These are phyloP conservation scores for Hura crepitans DNA, from an alignment of 441 rosid genomes.

Conservation along the genomic window DNA sequence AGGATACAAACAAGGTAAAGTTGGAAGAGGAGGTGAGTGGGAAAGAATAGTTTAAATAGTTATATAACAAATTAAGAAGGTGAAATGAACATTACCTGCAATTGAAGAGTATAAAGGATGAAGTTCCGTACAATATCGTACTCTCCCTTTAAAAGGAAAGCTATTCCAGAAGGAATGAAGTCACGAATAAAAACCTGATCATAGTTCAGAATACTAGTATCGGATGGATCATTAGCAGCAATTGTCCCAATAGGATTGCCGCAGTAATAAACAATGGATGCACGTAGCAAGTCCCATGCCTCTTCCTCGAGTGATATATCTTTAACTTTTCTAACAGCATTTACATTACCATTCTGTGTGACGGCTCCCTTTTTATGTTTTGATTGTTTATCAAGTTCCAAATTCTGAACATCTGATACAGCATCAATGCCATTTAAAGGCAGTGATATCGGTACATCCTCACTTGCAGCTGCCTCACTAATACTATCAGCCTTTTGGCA, in stretches of 20 bases:
- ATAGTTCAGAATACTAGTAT: slow-evolving; percentile 36
- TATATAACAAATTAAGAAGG: not conserved
- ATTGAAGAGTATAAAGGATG: slow-evolving; percentile 32
- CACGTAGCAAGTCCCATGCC: slow-evolving; percentile 74
- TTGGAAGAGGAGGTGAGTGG: not conserved
- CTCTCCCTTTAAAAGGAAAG: slow-evolving; percentile 77
- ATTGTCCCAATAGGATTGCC: slow-evolving; percentile 40
- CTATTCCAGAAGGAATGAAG: slow-evolving; percentile 32
- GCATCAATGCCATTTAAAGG: slow-evolving; percentile 32
- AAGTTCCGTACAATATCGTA: slow-evolving; percentile 82
- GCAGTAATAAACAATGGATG: slow-evolving; percentile 57
- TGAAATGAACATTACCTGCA: slow-evolving; percentile 22
- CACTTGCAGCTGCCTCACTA: slow-evolving; percentile 29
- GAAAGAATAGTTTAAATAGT: not conserved
- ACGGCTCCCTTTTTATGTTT: slow-evolving; percentile 32
- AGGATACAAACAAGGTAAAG: not conserved
- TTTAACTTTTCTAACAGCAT: slow-evolving; percentile 18
- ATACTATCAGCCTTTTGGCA: slow-evolving; percentile 49
- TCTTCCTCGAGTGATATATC: slow-evolving; percentile 52
- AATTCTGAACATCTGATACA: slow-evolving; percentile 24
- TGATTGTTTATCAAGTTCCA: slow-evolving; percentile 28
- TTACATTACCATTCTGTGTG: slow-evolving; percentile 5
- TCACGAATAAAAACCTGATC: slow-evolving; percentile 33
- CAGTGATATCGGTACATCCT: slow-evolving; percentile 32
- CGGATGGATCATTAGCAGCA: slow-evolving; percentile 86